Conservation (phyloP, 352 stramenopile genomes). For the Globisporangium paroecandrum region DNA sequence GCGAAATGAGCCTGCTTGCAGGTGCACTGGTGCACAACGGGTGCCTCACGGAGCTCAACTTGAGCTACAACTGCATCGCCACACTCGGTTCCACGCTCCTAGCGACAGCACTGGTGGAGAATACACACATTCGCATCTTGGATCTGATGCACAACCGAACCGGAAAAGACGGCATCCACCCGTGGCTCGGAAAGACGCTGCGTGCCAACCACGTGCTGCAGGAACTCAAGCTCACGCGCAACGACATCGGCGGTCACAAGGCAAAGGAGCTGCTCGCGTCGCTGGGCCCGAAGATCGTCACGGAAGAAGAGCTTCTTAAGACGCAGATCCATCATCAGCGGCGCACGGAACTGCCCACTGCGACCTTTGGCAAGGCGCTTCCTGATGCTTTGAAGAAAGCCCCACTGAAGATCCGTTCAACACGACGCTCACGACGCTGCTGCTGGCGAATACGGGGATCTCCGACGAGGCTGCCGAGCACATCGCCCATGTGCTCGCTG, state of each 20-base stretch:
- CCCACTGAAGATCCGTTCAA: conserved; percentile 36
- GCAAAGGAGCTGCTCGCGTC: conserved; percentile 46
- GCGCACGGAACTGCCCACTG: conserved; percentile 20
- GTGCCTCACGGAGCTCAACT: conserved; percentile 45
- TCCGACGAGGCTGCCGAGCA: conserved; percentile 43
- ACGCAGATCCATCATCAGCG: conserved; percentile 31
- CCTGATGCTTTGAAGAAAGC: not conserved
- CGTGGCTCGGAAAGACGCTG: conserved; percentile 63
- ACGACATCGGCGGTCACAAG: conserved; percentile 57
- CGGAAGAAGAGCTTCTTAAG: conserved; percentile 56
- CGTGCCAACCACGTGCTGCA: conserved; percentile 43
- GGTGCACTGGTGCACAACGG: conserved; percentile 52
- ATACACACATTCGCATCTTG: conserved; percentile 37
- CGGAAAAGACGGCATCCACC: conserved; percentile 43
- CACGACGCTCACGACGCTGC: conserved; percentile 48
- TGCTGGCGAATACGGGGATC: conserved; percentile 61
- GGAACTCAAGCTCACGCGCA: conserved; percentile 65
- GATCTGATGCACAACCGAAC: conserved; percentile 76
- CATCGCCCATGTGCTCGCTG: conserved; percentile 38
- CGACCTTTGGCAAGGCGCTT: conserved; percentile 10
- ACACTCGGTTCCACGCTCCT: conserved; percentile 50
- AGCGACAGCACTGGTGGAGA: conserved; percentile 42
- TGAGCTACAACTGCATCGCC: conserved; percentile 71
- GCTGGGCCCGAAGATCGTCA: conserved; percentile 36
- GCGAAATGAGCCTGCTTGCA: conserved; percentile 43